Evolutionary conservation across 2,329 filamentous ascomycete species (phyloP).

Genomic region (Colletotrichum sidae): DNA sequence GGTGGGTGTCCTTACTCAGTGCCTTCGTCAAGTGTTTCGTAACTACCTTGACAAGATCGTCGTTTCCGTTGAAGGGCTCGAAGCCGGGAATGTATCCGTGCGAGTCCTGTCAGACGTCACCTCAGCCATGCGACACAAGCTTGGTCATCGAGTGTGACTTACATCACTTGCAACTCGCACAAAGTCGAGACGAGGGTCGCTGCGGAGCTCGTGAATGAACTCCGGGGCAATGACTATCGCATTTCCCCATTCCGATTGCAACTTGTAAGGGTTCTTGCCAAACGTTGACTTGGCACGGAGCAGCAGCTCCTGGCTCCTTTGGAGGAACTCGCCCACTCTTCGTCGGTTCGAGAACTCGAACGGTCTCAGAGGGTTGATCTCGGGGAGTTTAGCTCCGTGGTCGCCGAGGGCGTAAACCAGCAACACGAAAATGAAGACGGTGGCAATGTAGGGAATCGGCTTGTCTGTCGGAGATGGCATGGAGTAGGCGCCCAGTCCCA

Average conservation of each 20-base stretch:
- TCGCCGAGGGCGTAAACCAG: constrained; percentile 16
- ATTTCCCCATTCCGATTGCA: constrained; percentile 20
- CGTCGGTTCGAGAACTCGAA: constrained; percentile 20
- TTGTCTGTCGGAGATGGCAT: constrained; percentile 22
- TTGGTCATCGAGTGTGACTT: no score
- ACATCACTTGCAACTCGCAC: constrained; percentile 1
- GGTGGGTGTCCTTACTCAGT: neutral
- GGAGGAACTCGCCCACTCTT: constrained; percentile 18
- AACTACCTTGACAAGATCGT: neutral
- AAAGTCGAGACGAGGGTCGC: constrained; percentile 10
- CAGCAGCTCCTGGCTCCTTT: constrained; percentile 12
- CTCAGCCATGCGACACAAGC: neutral
- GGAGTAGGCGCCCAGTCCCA: constrained; percentile 11
- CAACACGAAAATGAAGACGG: constrained; percentile 2
- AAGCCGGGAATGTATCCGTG: constrained; percentile 23
- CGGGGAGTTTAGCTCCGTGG: constrained; percentile 5
- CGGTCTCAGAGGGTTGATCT: constrained; percentile 10
- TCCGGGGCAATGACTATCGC: constrained; percentile 17
- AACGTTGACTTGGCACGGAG: constrained; percentile 8
- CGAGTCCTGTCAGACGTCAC: neutral
- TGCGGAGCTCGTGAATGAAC: constrained; percentile 22
- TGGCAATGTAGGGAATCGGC: constrained; percentile 16
- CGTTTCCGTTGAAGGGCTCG: constrained; percentile 2
- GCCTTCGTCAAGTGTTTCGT: constrained; percentile 25
- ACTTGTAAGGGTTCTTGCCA: constrained; percentile 8